phyloP scores from a whole-genome alignment of 2,329 filamentous ascomycete species.

The Coniella vitis region DNA sequence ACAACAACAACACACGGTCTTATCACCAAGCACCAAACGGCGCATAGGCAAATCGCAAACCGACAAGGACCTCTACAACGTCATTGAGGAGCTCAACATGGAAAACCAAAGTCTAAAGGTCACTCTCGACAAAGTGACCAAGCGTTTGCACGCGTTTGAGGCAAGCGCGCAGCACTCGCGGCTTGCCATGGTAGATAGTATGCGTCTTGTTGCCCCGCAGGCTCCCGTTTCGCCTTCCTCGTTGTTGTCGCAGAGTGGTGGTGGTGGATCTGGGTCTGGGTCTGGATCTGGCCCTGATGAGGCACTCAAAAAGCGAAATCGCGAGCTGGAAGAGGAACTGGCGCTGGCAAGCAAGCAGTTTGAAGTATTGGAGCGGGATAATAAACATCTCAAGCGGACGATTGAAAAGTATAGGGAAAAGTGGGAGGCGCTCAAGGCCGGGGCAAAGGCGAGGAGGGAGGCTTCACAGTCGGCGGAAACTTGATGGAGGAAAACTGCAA shows the following conservation, averaged over 20 bases:
- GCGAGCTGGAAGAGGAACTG: constrained; percentile 63
- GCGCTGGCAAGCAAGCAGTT: constrained; percentile 50
- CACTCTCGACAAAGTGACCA: constrained; percentile 78
- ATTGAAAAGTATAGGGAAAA: constrained; percentile 52
- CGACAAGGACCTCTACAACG: constrained; percentile 51
- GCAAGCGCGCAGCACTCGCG: constrained; percentile 83
- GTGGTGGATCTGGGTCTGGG: constrained; percentile 26
- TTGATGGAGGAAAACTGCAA: not conserved
- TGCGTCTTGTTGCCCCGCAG: constrained; percentile 52
- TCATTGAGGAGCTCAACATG: constrained; percentile 78
- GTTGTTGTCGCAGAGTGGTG: constrained; percentile 32
- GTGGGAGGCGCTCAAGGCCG: constrained; percentile 56
- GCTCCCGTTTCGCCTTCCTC: constrained; percentile 25
- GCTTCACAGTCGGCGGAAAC: constrained; percentile 21
- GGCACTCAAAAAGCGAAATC: constrained; percentile 41
- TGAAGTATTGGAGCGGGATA: constrained; percentile 58
- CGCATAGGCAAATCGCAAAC: constrained; percentile 33
- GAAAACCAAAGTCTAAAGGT: constrained; percentile 84
- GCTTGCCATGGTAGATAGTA: constrained; percentile 79
- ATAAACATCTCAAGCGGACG: constrained; percentile 48
- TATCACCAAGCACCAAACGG: constrained; percentile 36
- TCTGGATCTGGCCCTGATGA: constrained; percentile 40
- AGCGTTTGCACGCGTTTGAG: constrained; percentile 88
- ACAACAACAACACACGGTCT: constrained; percentile 25
- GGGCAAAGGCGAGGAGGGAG: constrained; percentile 49